phyloP scores from a whole-genome alignment of 1,284 basidiomycete species.

The Takashimella koratensis region DNA sequence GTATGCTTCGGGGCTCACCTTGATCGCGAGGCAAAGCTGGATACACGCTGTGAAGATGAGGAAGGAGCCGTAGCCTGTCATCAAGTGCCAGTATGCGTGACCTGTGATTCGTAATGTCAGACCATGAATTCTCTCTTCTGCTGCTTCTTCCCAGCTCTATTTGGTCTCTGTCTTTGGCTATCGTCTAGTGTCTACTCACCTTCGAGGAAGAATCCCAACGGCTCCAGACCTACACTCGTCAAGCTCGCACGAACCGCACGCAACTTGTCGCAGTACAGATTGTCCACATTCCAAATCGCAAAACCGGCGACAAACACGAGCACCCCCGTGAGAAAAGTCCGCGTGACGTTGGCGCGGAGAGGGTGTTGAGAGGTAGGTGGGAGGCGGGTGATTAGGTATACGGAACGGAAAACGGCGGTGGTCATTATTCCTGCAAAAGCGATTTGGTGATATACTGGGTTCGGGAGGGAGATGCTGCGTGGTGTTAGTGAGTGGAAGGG shows the following conservation, averaged over 20 bases:
- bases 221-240: conserved; percentile 21
- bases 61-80: conserved; percentile 53
- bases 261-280: conserved; percentile 51
- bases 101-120: conserved; percentile 19
- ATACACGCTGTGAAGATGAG: conserved; percentile 48
- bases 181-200: conserved; percentile 23
- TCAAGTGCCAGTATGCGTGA: conserved; percentile 54
- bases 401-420: conserved; percentile 29
- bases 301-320: conserved; percentile 50
- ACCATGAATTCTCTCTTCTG: neutral
- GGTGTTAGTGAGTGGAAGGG: neutral
- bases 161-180: neutral
- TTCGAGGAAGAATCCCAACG: conserved; percentile 38
- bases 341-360: conserved; percentile 23
- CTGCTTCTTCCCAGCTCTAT: neutral
- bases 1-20: conserved; percentile 27
- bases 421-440: conserved; percentile 52
- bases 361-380: conserved; percentile 20
- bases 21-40: conserved; percentile 30
- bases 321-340: conserved; percentile 33
- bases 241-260: conserved; percentile 16
- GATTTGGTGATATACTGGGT: conserved; percentile 56
- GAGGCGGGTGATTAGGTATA: conserved; percentile 35
- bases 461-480: conserved; percentile 49
- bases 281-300: conserved; percentile 55